Evolutionary conservation across 345 rosid species (phyloP).

Genomic region (Salix arbutifolia): DNA sequence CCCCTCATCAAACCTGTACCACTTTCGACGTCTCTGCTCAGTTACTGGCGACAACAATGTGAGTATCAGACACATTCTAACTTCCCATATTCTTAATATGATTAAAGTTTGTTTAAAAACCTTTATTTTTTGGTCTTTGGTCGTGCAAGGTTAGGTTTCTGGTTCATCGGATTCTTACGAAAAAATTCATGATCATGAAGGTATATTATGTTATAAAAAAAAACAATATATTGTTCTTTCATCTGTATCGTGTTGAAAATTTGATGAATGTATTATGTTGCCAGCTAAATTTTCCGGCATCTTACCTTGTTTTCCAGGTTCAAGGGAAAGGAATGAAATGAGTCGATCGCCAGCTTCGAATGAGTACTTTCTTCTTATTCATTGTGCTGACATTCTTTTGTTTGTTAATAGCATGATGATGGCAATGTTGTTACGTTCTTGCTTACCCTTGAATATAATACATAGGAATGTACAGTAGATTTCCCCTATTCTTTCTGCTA

Average conservation of each 20-base stretch:
- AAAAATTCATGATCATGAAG: constrained; percentile 21
- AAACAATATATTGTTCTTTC: too few species aligned
- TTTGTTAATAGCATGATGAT: not conserved
- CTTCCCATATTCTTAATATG: too few species aligned
- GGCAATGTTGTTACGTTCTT: not conserved
- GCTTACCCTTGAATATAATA: not conserved
- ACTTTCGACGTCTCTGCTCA: constrained; percentile 19
- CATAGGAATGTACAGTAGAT: not conserved
- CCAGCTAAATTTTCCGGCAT: too few species aligned
- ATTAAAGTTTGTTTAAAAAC: not conserved
- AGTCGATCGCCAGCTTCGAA: constrained; percentile 23
- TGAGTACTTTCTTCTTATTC: constrained; percentile 38
- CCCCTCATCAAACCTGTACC: not conserved
- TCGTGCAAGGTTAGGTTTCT: constrained; percentile 25
- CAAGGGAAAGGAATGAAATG: constrained; percentile 19
- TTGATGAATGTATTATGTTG: too few species aligned
- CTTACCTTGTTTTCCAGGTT: constrained; percentile 18
- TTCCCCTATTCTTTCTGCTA: too few species aligned
- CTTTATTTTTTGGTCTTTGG: not conserved
- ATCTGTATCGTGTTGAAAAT: too few species aligned
- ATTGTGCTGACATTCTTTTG: constrained; percentile 2
- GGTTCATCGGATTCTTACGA: constrained; percentile 19
- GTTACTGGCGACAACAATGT: constrained; percentile 23
- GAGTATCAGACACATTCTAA: constrained; percentile 12
- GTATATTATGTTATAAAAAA: not conserved